Percentiles rank a stretch among this genome's conserved stretches.
Evolutionary conservation across 2,329 filamentous ascomycete genomes (phyloP).

Genomic region (Trichoderma aggressivum): DNA sequence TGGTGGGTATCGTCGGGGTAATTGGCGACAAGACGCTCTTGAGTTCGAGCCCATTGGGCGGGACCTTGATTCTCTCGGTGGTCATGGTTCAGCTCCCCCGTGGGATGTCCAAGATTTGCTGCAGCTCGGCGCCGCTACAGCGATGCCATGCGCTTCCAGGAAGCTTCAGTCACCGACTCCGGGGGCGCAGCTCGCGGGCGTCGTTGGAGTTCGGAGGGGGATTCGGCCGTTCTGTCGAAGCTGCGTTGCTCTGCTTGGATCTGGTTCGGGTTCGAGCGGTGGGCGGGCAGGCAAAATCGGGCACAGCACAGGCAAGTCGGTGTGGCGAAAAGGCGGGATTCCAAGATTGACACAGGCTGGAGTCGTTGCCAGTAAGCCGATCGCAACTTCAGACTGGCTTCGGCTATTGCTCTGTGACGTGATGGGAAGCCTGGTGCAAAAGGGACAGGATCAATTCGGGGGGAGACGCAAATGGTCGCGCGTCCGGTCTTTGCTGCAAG

Average conservation of each 20-base stretch:
- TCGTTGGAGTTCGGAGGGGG: background rate
- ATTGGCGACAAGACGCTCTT: slow-evolving; percentile 34
- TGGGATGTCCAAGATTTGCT: slow-evolving; percentile 4
- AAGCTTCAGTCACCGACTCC: slow-evolving; percentile 1
- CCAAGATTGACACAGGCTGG: slow-evolving; percentile 9
- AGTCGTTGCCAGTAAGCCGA: background rate
- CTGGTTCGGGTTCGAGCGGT: background rate
- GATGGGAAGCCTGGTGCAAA: slow-evolving; percentile 6
- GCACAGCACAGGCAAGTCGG: background rate
- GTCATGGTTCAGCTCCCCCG: slow-evolving; percentile 27
- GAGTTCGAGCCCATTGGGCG: slow-evolving; percentile 26
- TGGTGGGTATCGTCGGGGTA: slow-evolving; percentile 30
- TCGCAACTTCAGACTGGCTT: background rate
- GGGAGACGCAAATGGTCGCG: background rate
- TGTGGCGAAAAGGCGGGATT: slow-evolving; percentile 14
- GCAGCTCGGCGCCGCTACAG: slow-evolving; percentile 21
- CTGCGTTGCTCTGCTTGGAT: background rate
- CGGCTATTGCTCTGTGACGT: background rate
- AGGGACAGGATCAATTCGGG: slow-evolving; percentile 1
- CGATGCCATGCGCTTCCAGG: slow-evolving; percentile 26
- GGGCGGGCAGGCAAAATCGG: background rate
- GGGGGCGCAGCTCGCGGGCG: background rate
- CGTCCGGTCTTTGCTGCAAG: slow-evolving; percentile 21
- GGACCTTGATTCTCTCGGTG: slow-evolving; percentile 26
- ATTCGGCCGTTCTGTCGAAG: background rate